Base-by-base conservation (phyloP, 192 early-diverging fungal genomes). In the Entophlyctis luteolus region DNA sequence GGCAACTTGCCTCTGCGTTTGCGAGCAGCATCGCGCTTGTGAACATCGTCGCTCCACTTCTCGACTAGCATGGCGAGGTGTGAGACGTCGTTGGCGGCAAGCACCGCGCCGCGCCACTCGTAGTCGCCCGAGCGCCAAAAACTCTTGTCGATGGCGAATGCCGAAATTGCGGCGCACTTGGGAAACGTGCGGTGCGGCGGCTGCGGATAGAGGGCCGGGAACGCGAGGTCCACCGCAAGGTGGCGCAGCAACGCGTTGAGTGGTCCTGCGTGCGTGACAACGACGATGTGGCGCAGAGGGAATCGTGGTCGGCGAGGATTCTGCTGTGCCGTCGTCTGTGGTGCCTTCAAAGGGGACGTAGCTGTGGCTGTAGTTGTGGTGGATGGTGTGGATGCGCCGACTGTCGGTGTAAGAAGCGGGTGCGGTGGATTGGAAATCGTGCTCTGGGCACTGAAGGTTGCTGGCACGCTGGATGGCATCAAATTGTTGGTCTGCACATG, bases 261-360 rank as follows among this genome's bases (percentile, higher is more conserved):
- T 46, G 58, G 71, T 6, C 81, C 81, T 42, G 78, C 81, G 67
- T 82, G 81, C 4, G 81, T 82, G 2, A 82, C 67, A 48, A 82
- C n/a, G 0, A 82, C 72, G 48, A 82, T 52, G 58, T 79, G 33
- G 31, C 42, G 12, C 3, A 14, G 8, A 10, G 49, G 63, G 28
- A 66, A 66, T 22, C 36, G 48, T 18, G 63, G 35, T 18, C 49
- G 48, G 12, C 37, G 33, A 57, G n/a, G 12, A 8, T 34, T 16
- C 16, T 49, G 32, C 50, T 59, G 55, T 54, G 70, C 45, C 29
- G 72, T 42, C 28, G 59, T 8, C 8, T 12, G 10, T 42, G 39
- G 39, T n/a, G n/a, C n/a, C n/a, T n/a, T n/a, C n/a, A n/a, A n/a
- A n/a, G 54, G 54, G 77, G 65, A 55, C 47, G 34, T 6, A 3